Base-by-base conservation (phyloP, 768 basidiomycete genomes). In the Ramaria sp. region DNA sequence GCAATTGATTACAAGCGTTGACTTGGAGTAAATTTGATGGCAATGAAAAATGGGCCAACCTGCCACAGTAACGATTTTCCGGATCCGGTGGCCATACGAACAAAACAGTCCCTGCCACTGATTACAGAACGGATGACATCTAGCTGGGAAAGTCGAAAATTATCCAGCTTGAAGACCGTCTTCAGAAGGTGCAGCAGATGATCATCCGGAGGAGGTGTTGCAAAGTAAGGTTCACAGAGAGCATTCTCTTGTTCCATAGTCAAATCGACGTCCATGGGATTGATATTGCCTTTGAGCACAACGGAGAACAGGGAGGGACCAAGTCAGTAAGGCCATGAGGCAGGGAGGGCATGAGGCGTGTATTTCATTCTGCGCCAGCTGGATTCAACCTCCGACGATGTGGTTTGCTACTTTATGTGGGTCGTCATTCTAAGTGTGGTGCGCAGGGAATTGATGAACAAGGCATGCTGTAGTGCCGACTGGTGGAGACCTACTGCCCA, bases 401-500 rank as follows among this genome's bases (percentile, higher is more conserved):
- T 27, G 2, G 27, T 27, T 5, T 27, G 27, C 34, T 37, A 34
- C 33, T 37, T 10, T 37, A 13, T 10, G 34, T 27, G 34, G 34
- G 9, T 37, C 34, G 34, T 7, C 3, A 13, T 37, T 2, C 34
- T 13, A 10, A 3, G 3, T 37, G 34, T 37, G 4, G 34, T 37
- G 34, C 3, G 34, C 34, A 37, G 34, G 13, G 9, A 37, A 37
- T 37, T 37, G 34, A 37, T 7, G 13, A 37, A 37, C 9, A 3
- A 5, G 2, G 27, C 27, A 27, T 27, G 27, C 13, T 37, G 34
- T 75, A 64, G 74, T 91, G 10, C 90, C 89, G 0, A 72, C 81
- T 49, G 71, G 74, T 13, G 72, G 73, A 7, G 94, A 93, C 30
- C 75, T 78, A 66, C 79, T 99, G 9, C 91, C 91, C 1, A 78